A percentile compares a stretch with the other conserved stretches of the same genome.
Evolutionary conservation across 495 filamentous ascomycete genomes (phyloP).

Genomic region (Cudoniella acicularis): DNA sequence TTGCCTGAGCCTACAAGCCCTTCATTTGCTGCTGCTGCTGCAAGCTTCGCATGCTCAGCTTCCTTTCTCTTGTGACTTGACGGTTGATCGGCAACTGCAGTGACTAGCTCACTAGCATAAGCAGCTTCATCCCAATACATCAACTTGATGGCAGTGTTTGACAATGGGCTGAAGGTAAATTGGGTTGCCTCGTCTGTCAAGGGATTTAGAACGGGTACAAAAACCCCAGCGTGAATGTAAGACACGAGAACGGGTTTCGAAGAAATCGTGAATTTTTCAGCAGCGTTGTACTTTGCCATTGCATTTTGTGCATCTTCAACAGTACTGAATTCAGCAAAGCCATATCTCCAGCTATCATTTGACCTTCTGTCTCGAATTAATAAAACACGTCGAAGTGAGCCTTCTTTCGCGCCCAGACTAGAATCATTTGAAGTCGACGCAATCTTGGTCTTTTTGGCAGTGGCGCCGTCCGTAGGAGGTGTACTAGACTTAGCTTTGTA

Average conservation of each 20-base stretch:
- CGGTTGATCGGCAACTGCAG: slow-evolving; percentile 47
- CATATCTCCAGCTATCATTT: slow-evolving; percentile 80
- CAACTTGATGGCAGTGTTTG: slow-evolving; percentile 64
- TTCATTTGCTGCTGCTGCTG: slow-evolving; percentile 37
- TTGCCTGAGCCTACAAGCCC: slow-evolving; percentile 36
- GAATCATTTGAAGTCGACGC: slow-evolving; percentile 71
- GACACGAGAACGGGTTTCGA: slow-evolving; percentile 70
- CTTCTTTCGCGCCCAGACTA: slow-evolving; percentile 70
- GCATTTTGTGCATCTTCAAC: slow-evolving; percentile 75
- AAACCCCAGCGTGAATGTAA: slow-evolving; percentile 85
- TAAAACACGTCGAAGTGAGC: slow-evolving; percentile 72
- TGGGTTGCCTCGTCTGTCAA: slow-evolving; percentile 44
- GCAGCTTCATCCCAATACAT: slow-evolving; percentile 84
- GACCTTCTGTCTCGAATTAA: slow-evolving; percentile 71
- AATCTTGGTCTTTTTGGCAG: slow-evolving; percentile 58
- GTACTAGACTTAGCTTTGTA: slow-evolving; percentile 53
- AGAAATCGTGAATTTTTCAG: slow-evolving; percentile 81
- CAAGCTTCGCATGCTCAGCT: slow-evolving; percentile 22
- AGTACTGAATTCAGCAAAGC: slow-evolving; percentile 84
- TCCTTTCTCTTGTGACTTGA: slow-evolving; percentile 29
- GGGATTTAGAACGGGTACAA: slow-evolving; percentile 68
- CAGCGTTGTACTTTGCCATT: slow-evolving; percentile 66
- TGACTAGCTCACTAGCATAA: slow-evolving; percentile 63
- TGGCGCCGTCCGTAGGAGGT: slow-evolving; percentile 33
- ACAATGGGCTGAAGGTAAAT: slow-evolving; percentile 71